These are phyloP conservation scores for Mucor sp. DNA, from an alignment of 371 early-diverging fungal genomes.

Conservation along the genomic window DNA sequence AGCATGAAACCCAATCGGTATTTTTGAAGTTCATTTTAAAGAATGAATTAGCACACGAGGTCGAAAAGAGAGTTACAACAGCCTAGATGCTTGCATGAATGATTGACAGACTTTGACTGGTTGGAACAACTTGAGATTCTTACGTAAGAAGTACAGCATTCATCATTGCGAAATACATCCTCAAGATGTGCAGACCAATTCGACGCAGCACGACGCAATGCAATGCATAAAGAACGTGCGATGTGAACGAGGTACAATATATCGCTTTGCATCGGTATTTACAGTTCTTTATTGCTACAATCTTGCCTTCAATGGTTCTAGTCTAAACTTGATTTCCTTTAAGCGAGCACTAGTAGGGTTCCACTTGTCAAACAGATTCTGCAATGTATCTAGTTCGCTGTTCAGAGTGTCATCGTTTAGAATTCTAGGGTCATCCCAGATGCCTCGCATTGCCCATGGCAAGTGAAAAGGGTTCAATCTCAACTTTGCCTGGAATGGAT, in stretches of 20 bases:
- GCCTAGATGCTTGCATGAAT: neutral
- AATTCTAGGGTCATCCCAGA: conserved; percentile 71
- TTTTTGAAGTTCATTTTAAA: neutral
- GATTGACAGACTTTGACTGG: neutral
- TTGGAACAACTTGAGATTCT: neutral
- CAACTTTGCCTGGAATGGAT: conserved; percentile 51
- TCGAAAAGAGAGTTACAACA: neutral
- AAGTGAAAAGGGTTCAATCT: conserved; percentile 82
- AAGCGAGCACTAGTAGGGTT: conserved; percentile 67
- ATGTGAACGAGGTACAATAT: neutral
- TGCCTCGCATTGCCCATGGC: conserved; percentile 88
- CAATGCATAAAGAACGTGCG: neutral
- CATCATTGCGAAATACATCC: neutral
- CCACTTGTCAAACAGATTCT: conserved; percentile 73
- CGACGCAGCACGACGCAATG: neutral
- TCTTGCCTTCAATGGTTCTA: conserved; percentile 70
- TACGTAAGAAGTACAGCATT: neutral
- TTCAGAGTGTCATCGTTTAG: conserved; percentile 45
- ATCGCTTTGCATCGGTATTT: neutral
- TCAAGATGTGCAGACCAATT: neutral
- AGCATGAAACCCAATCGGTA: neutral
- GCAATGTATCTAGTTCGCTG: conserved; percentile 63
- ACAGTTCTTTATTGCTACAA: conserved; percentile 10
- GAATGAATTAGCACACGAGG: neutral
- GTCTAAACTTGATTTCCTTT: conserved; percentile 82